Conservation (phyloP, 257 asterid species). For the Eucommia ulmoides region DNA sequence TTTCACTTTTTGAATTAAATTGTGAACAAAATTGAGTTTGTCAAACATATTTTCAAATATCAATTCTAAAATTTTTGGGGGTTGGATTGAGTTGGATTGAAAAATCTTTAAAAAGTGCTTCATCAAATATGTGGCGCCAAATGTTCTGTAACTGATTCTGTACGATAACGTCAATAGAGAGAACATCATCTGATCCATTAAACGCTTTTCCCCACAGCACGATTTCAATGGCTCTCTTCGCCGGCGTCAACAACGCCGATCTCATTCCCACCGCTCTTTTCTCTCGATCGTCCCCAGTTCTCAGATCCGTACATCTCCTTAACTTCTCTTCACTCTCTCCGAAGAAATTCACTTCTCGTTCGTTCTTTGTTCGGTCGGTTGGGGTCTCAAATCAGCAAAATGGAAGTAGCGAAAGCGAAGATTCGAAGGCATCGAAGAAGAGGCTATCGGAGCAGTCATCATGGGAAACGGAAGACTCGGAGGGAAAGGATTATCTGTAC, state of each 20-base stretch:
- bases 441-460: slow-evolving; percentile 74
- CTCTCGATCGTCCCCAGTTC: slow-evolving; percentile 1
- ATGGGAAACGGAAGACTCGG: slow-evolving; percentile 77
- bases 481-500: slow-evolving; percentile 83
- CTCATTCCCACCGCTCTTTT: slow-evolving; percentile 1
- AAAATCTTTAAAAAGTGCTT: too few relatives aligned
- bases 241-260: not conserved
- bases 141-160: not conserved
- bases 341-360: not conserved
- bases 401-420: slow-evolving; percentile 20
- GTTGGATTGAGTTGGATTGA: too few relatives aligned
- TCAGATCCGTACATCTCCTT: not conserved
- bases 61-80: too few relatives aligned
- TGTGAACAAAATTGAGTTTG: too few relatives aligned
- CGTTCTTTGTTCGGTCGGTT: not conserved
- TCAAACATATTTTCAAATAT: too few relatives aligned
- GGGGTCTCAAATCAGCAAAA: slow-evolving; percentile 7
- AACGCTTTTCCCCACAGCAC: too few relatives aligned
- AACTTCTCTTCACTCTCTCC: not conserved
- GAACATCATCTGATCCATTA: too few relatives aligned
- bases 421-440: slow-evolving; percentile 18
- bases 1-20: too few relatives aligned
- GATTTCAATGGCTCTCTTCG: not conserved
- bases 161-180: not conserved
- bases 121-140: not conserved